A percentile compares a stretch with the other conserved stretches of the same genome.
Evolutionary conservation across 2,329 filamentous ascomycete species (phyloP).

Genomic region (Mycosphaerella sp.): DNA sequence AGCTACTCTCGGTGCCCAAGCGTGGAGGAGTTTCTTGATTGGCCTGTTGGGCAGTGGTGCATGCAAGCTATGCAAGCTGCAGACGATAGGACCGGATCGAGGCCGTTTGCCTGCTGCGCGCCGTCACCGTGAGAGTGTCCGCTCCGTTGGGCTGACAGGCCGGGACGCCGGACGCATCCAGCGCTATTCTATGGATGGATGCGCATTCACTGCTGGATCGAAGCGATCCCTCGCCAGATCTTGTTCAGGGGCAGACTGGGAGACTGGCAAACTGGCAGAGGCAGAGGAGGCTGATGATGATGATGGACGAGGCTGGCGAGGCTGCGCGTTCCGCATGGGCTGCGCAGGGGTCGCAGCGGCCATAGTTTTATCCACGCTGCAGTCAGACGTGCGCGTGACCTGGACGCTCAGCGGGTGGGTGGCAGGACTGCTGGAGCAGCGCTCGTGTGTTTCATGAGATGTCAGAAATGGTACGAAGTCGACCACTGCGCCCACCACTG

Average conservation of each 20-base stretch:
- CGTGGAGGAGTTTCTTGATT: neutral
- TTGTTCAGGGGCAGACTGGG: neutral
- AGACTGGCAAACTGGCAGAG: no score
- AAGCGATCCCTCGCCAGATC: neutral
- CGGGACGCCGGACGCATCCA: neutral
- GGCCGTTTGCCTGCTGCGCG: conserved; percentile 8
- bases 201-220: neutral
- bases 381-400: neutral
- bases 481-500: neutral
- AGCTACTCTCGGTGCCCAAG: neutral
- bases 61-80: conserved; percentile 3
- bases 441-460: neutral
- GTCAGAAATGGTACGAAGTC: neutral
- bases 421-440: neutral
- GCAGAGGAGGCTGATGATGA: neutral
- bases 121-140: conserved; percentile 1
- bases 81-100: conserved; percentile 8
- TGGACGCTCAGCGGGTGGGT: neutral
- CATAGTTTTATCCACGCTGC: neutral
- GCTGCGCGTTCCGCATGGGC: neutral
- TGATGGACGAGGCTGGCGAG: neutral
- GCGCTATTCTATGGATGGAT: no score
- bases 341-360: neutral
- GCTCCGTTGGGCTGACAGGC: neutral
- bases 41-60: conserved; percentile 13